phyloP scores from a whole-genome alignment of 176 grass and related monocot genomes.

The Zea luxurians region DNA sequence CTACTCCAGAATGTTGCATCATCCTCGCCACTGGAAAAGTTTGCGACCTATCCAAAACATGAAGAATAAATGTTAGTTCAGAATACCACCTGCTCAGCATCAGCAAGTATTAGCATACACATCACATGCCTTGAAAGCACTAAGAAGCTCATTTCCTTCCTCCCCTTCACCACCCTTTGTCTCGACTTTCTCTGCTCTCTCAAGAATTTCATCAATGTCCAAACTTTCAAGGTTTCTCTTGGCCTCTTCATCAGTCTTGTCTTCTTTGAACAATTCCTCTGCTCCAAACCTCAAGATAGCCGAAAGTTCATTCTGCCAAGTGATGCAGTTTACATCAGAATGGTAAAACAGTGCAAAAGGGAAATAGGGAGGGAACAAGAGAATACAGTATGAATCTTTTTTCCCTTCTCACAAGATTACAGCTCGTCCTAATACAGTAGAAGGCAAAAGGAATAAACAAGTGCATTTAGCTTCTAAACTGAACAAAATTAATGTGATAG shows the following conservation, averaged over 20 bases:
- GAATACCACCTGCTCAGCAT: slow-evolving; percentile 20
- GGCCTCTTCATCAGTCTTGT: slow-evolving; percentile 88
- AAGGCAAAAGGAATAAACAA: slow-evolving; percentile 9
- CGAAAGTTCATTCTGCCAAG: slow-evolving; percentile 94
- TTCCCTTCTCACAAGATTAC: background rate
- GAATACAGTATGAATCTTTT: background rate
- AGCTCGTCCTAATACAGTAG: background rate
- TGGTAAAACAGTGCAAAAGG: background rate
- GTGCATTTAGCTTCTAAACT: slow-evolving; percentile 1
- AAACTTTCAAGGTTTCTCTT: slow-evolving; percentile 93
- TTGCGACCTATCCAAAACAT: slow-evolving; percentile 71
- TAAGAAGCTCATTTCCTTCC: slow-evolving; percentile 85
- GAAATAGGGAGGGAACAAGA: background rate
- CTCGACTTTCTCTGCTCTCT: slow-evolving; percentile 98
- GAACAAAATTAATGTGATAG: slow-evolving; percentile 3
- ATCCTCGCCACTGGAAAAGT: slow-evolving; percentile 95
- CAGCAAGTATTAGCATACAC: slow-evolving; percentile 33
- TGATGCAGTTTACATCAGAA: slow-evolving; percentile 34
- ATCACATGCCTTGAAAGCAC: slow-evolving; percentile 92
- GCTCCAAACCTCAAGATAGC: slow-evolving; percentile 98
- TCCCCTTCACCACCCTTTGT: slow-evolving; percentile 79
- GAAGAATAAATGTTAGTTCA: slow-evolving; percentile 22
- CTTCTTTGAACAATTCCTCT: slow-evolving; percentile 98
- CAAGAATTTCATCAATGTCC: slow-evolving; percentile 99
- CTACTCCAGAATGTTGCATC: slow-evolving; percentile 96